These are phyloP conservation scores for Ophiostoma tasmaniense DNA, from an alignment of 2,329 filamentous ascomycete species.

Conservation along the genomic window DNA sequence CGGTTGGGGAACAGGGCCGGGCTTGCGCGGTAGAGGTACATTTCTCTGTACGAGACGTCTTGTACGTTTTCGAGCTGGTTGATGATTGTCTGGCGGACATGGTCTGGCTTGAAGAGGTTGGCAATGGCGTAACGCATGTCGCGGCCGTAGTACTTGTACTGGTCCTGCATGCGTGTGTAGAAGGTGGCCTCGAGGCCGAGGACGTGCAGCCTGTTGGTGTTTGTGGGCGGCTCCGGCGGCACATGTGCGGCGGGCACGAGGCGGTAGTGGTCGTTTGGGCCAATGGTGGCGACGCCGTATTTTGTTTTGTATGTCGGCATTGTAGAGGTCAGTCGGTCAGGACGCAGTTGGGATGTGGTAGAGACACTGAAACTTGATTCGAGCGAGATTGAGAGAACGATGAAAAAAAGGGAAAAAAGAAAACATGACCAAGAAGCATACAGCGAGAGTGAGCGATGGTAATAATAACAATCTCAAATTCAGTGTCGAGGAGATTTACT, in stretches of 20 bases:
- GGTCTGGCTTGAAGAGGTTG: not conserved
- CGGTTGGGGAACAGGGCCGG: slow-evolving; percentile 10
- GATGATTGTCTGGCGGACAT: not conserved
- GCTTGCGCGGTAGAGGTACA: not conserved
- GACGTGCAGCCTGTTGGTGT: no score
- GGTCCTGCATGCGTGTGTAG: not conserved
- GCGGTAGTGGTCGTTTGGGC: not conserved
- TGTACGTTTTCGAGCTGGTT: not conserved
- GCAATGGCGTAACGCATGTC: not conserved
- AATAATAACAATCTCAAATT: no score
- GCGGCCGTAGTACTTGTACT: not conserved
- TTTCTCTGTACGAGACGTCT: not conserved
- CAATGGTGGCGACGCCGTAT: not conserved
- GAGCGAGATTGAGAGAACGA: not conserved
- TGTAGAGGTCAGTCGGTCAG: not conserved
- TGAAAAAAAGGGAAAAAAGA: not conserved
- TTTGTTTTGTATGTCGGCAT: not conserved
- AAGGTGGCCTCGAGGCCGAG: not conserved
- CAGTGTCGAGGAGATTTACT: no score
- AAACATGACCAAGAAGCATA: not conserved
- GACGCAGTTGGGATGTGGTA: not conserved
- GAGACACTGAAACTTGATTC: not conserved
- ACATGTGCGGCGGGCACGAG: not conserved
- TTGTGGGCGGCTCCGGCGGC: not conserved
- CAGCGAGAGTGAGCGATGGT: no score